Percentiles rank a stretch among this genome's conserved stretches.
phyloP scores from a whole-genome alignment of 2,329 filamentous ascomycete species.

The Raffaelea deltoideospora region DNA sequence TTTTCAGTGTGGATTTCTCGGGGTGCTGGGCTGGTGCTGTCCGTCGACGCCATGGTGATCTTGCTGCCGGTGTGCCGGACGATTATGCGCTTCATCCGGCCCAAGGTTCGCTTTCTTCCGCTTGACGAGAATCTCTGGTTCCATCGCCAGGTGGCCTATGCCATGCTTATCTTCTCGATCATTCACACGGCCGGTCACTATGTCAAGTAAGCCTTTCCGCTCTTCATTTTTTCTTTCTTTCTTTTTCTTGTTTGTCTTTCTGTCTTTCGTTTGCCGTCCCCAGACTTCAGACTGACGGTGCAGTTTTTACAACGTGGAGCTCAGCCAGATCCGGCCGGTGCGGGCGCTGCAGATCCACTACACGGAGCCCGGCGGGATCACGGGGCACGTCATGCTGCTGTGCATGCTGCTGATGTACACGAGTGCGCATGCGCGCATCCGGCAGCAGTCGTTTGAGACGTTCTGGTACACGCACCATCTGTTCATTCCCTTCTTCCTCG shows the following conservation, averaged over 20 bases:
- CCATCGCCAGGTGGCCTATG: conserved; percentile 85
- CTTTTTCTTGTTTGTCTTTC: too few species aligned
- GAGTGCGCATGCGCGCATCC: conserved; percentile 80
- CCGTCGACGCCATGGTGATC: conserved; percentile 74
- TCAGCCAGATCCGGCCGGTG: conserved; percentile 62
- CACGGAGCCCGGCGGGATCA: conserved; percentile 74
- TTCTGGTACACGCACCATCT: conserved; percentile 99
- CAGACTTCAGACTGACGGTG: too few species aligned
- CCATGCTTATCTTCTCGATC: conserved; percentile 67
- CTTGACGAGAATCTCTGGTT: conserved; percentile 98
- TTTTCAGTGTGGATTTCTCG: conserved; percentile 95
- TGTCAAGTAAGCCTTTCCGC: conserved; percentile 54
- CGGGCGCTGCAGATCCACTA: conserved; percentile 87
- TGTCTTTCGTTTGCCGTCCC: too few species aligned
- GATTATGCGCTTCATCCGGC: conserved; percentile 67
- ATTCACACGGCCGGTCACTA: conserved; percentile 74
- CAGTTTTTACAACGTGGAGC: conserved; percentile 94
- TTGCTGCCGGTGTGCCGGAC: conserved; percentile 91
- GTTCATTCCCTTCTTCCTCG: conserved; percentile 91
- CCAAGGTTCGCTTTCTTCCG: conserved; percentile 75
- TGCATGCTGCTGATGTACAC: conserved; percentile 99
- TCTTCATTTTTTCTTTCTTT: too few species aligned
- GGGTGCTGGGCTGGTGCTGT: conserved; percentile 76
- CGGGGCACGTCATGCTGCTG: conserved; percentile 94
- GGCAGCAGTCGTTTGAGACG: conserved; percentile 93